Evolutionary conservation across 352 stramenopile genomes (phyloP).

Genomic region (Blastocystis sp.): DNA sequence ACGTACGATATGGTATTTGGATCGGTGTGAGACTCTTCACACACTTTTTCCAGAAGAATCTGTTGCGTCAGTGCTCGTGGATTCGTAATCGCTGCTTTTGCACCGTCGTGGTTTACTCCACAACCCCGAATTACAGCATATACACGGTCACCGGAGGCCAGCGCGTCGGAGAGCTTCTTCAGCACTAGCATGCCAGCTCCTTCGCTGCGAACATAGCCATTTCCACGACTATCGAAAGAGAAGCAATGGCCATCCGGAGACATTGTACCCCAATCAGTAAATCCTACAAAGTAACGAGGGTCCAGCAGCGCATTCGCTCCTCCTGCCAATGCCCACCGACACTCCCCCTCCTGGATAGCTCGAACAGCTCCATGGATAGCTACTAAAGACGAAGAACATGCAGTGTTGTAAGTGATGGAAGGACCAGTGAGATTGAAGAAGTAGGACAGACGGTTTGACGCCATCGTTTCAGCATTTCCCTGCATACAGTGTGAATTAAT

Average conservation of each 20-base stretch:
- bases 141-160: neutral
- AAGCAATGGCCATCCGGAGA: slow-evolving; percentile 54
- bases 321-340: slow-evolving; percentile 38
- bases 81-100: slow-evolving; percentile 48
- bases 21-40: neutral
- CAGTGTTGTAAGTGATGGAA: slow-evolving; percentile 41
- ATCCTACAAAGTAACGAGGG: slow-evolving; percentile 61
- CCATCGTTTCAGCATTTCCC: slow-evolving; percentile 57
- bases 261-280: slow-evolving; percentile 59
- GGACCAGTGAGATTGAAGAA: slow-evolving; percentile 56
- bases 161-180: neutral
- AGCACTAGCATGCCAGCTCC: slow-evolving; percentile 48
- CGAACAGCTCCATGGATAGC: slow-evolving; percentile 30
- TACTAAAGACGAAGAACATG: slow-evolving; percentile 57
- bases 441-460: slow-evolving; percentile 45
- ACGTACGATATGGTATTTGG: neutral
- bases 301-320: slow-evolving; percentile 55
- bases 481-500: slow-evolving; percentile 61
- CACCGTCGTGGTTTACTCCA: slow-evolving; percentile 55
- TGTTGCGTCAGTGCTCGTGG: neutral
- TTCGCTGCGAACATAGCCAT: slow-evolving; percentile 54
- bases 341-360: slow-evolving; percentile 38
- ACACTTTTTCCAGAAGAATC: neutral
- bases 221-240: slow-evolving; percentile 38
- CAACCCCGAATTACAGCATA: slow-evolving; percentile 59